These are phyloP conservation scores for Clathrospora elynae DNA, from an alignment of 2,329 filamentous ascomycete species.

Conservation along the genomic window DNA sequence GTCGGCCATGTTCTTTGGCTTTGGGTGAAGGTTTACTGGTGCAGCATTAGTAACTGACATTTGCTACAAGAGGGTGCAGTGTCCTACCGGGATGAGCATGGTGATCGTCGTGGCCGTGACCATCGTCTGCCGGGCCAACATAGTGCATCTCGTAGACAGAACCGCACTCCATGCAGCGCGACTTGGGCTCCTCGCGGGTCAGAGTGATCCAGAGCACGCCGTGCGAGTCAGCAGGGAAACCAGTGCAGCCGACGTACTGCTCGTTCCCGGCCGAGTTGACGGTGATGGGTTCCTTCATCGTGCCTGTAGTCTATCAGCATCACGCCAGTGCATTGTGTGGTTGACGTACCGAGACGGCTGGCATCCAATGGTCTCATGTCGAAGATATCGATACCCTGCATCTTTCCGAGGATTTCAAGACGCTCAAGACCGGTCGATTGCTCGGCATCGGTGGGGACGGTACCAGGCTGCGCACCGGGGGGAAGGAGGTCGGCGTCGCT, in stretches of 20 bases:
- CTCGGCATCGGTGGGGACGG: constrained; percentile 90
- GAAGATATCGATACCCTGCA: constrained; percentile 97
- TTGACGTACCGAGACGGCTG: constrained; percentile 74
- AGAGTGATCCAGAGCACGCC: constrained; percentile 86
- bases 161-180: constrained; percentile 96
- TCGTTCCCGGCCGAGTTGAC: constrained; percentile 93
- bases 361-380: constrained; percentile 97
- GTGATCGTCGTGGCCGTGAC: constrained; percentile 64
- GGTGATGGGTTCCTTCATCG: constrained; percentile 80
- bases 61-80: background rate
- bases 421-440: constrained; percentile 97
- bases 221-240: constrained; percentile 90
- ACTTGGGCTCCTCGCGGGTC: constrained; percentile 84
- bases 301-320: constrained; percentile 62
- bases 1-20: constrained; percentile 93
- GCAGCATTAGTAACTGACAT: background rate
- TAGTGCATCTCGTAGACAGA: constrained; percentile 98
- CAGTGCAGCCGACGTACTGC: constrained; percentile 97
- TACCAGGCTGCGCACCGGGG: constrained; percentile 80
- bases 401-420: constrained; percentile 98
- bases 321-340: constrained; percentile 4
- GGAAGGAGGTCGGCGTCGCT: constrained; percentile 79
- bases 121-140: constrained; percentile 79
- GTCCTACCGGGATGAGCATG: constrained; percentile 35
- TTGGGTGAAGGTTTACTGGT: constrained; percentile 61